Conservation (phyloP, 768 basidiomycete species). For the Kwoniella pini region DNA sequence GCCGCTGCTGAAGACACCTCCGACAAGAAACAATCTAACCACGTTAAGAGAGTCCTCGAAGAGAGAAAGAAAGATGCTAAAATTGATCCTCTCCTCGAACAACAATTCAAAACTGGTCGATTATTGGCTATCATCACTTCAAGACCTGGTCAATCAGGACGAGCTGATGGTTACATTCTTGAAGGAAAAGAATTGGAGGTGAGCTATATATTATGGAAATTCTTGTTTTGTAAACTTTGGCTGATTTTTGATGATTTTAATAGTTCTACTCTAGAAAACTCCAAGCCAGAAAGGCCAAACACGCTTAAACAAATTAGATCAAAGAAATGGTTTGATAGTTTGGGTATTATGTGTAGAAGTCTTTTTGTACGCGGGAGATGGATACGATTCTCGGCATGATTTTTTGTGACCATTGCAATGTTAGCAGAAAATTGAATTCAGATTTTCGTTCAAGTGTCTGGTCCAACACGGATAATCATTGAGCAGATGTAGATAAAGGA, state of each 20-base stretch:
- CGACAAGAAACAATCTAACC: slow-evolving; percentile 80
- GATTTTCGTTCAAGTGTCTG: too few relatives aligned
- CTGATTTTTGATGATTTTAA: slow-evolving; percentile 3
- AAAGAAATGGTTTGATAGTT: neutral
- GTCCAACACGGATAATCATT: too few relatives aligned
- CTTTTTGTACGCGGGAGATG: slow-evolving; percentile 6
- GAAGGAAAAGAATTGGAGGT: slow-evolving; percentile 99
- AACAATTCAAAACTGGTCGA: slow-evolving; percentile 90
- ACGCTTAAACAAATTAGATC: slow-evolving; percentile 55
- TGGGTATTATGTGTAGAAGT: slow-evolving; percentile 4
- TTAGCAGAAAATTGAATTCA: too few relatives aligned
- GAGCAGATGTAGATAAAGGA: too few relatives aligned
- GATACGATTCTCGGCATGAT: slow-evolving; percentile 4
- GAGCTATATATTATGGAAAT: slow-evolving; percentile 33
- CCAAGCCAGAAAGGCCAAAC: slow-evolving; percentile 92
- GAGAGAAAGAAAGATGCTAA: slow-evolving; percentile 94
- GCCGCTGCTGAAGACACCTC: slow-evolving; percentile 59
- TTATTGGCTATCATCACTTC: slow-evolving; percentile 90
- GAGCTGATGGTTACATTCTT: slow-evolving; percentile 93
- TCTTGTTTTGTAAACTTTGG: neutral
- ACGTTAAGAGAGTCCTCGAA: slow-evolving; percentile 80
- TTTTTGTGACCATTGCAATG: too few relatives aligned
- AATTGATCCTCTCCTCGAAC: slow-evolving; percentile 83
- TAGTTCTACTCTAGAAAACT: slow-evolving; percentile 95
- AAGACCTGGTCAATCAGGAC: slow-evolving; percentile 94